Percentiles rank a stretch among this genome's conserved stretches.
Conservation (phyloP, 139 green algal genomes). For the Tetradesmus obliquus region DNA sequence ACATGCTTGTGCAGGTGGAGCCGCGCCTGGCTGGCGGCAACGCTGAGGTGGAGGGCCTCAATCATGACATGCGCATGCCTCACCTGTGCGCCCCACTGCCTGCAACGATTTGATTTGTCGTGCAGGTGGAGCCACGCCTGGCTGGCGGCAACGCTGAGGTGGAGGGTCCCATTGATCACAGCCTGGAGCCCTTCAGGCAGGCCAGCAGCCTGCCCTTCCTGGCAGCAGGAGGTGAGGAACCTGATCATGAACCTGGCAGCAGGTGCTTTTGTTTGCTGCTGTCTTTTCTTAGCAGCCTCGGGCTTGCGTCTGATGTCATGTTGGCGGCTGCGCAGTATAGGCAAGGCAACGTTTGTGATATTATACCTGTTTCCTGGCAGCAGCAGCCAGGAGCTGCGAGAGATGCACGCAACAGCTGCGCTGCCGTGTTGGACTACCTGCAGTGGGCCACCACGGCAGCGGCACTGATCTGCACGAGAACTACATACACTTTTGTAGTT, state of each 20-base stretch:
- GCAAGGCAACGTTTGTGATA: no score
- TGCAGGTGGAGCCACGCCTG: constrained; percentile 34
- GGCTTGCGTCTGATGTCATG: no score
- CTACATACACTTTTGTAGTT: not conserved
- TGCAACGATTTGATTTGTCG: no score
- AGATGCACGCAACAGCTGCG: not conserved
- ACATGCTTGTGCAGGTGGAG: no score
- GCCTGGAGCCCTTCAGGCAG: constrained; percentile 70
- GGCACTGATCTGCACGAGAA: not conserved
- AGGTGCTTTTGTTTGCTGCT: not conserved
- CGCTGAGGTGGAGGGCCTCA: no score
- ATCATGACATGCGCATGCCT: no score
- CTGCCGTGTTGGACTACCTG: no score
- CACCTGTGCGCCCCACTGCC: no score
- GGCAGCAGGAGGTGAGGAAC: constrained; percentile 51
- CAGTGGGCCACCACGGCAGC: no score
- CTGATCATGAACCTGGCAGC: not conserved
- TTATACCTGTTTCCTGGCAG: not conserved
- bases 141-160: constrained; percentile 20
- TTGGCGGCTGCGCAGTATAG: no score
- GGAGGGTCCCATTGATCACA: constrained; percentile 12
- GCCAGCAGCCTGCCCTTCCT: constrained; percentile 73
- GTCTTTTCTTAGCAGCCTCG: no score
- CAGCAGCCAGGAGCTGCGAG: not conserved
- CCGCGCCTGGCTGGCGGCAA: no score